phyloP scores from a whole-genome alignment of 2,329 filamentous ascomycete genomes.

The Colletotrichum orchidophilum region DNA sequence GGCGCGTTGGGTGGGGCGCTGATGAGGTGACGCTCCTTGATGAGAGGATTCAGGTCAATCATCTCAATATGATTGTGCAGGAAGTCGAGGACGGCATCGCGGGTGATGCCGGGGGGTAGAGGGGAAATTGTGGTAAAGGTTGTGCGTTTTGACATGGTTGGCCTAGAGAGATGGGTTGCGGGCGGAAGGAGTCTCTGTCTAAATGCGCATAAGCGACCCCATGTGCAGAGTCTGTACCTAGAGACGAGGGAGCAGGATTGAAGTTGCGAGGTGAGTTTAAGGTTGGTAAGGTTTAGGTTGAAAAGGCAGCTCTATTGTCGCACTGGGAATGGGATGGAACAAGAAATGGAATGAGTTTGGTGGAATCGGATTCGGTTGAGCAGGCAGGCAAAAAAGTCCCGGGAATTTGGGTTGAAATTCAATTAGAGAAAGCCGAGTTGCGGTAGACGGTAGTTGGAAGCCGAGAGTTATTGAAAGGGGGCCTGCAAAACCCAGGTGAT shows the following conservation, averaged over 20 bases:
- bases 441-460: background rate
- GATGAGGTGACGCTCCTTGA: slow-evolving; percentile 76
- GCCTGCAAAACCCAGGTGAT: background rate
- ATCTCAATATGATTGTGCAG: slow-evolving; percentile 83
- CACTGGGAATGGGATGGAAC: background rate
- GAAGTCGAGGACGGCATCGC: slow-evolving; percentile 76
- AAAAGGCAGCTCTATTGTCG: background rate
- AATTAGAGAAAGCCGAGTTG: background rate
- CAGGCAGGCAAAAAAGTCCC: too few species aligned
- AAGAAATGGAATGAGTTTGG: background rate
- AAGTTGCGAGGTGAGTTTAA: slow-evolving; percentile 18
- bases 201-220: background rate
- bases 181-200: background rate
- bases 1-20: slow-evolving; percentile 72
- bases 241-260: background rate
- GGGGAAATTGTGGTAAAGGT: slow-evolving; percentile 83
- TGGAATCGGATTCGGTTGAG: background rate
- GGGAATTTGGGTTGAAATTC: background rate
- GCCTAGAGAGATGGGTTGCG: background rate
- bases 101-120: slow-evolving; percentile 73
- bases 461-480: background rate
- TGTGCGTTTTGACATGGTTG: slow-evolving; percentile 73
- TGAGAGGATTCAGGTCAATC: slow-evolving; percentile 88
- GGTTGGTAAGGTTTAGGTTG: background rate
- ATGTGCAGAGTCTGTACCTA: background rate